Evolutionary conservation across 2,329 filamentous ascomycete species (phyloP).

Genomic region (Ophiocordyceps robertsii): DNA sequence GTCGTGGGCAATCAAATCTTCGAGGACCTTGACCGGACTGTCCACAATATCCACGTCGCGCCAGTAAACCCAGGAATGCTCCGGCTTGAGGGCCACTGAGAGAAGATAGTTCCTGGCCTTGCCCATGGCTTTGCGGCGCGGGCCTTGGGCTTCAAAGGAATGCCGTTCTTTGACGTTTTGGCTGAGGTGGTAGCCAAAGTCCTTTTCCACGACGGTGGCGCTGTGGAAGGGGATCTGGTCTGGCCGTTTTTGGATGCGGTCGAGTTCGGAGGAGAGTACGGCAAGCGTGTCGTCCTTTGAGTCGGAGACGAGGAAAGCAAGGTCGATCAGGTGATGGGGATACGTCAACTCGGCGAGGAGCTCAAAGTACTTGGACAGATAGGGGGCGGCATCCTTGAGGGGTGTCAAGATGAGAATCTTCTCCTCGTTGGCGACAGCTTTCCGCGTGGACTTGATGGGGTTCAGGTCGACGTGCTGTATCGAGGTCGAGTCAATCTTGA

Average conservation of each 20-base stretch:
- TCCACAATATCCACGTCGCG: constrained; percentile 93
- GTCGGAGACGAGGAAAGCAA: constrained; percentile 89
- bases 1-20: constrained; percentile 92
- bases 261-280: constrained; percentile 71
- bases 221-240: constrained; percentile 78
- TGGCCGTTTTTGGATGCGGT: constrained; percentile 70
- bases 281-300: constrained; percentile 83
- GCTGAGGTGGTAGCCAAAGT: constrained; percentile 65
- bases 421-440: constrained; percentile 71
- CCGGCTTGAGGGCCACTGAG: constrained; percentile 68
- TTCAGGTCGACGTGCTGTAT: constrained; percentile 81
- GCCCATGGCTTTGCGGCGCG: constrained; percentile 80
- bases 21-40: constrained; percentile 72
- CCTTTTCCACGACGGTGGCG: constrained; percentile 76
- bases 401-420: constrained; percentile 85
- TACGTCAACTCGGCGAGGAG: constrained; percentile 82
- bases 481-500: constrained; percentile 68
- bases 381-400: constrained; percentile 73
- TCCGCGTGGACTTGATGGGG: constrained; percentile 62
- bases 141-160: constrained; percentile 74
- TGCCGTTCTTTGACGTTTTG: constrained; percentile 77
- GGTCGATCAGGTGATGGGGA: constrained; percentile 86
- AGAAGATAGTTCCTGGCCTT: constrained; percentile 87
- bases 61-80: constrained; percentile 99
- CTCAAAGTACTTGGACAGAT: constrained; percentile 85